phyloP scores from a whole-genome alignment of 2,329 filamentous ascomycete genomes.

The Xylariaceae sp. region DNA sequence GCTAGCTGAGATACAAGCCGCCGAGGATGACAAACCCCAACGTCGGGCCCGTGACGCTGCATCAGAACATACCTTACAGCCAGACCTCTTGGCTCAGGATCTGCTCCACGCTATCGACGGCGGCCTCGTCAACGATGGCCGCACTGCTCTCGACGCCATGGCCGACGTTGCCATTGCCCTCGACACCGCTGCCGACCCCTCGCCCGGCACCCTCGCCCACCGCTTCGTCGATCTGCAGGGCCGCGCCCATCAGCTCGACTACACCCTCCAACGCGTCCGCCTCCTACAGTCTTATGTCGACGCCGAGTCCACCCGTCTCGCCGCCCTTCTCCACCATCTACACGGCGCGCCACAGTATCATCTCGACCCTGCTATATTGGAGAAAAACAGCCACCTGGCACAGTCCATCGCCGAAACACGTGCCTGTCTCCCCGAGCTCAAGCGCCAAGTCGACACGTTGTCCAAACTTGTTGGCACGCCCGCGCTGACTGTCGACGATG shows the following conservation, averaged over 20 bases:
- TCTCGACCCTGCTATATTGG: slow-evolving; percentile 55
- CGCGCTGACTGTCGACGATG: slow-evolving; percentile 47
- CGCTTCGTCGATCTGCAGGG: slow-evolving; percentile 54
- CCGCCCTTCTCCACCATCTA: slow-evolving; percentile 40
- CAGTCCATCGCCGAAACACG: slow-evolving; percentile 65
- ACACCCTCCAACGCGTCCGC: slow-evolving; percentile 51
- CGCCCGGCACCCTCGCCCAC: slow-evolving; percentile 37
- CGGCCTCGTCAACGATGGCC: slow-evolving; percentile 52
- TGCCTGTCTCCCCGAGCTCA: slow-evolving; percentile 64
- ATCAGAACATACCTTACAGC: slow-evolving; percentile 14
- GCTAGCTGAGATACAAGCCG: slow-evolving; percentile 45
- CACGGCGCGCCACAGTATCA: slow-evolving; percentile 42
- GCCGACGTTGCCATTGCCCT: slow-evolving; percentile 48
- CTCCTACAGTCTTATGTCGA: slow-evolving; percentile 55
- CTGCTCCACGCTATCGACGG: slow-evolving; percentile 53
- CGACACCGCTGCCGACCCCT: slow-evolving; percentile 39
- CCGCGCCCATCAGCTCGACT: slow-evolving; percentile 50
- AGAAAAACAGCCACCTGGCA: slow-evolving; percentile 70
- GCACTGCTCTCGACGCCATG: slow-evolving; percentile 53
- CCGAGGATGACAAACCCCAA: slow-evolving; percentile 24
- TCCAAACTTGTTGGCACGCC: slow-evolving; percentile 29
- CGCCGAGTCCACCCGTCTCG: slow-evolving; percentile 42
- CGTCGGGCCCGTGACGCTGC: not conserved
- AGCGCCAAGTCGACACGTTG: slow-evolving; percentile 47
- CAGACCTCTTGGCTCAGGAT: slow-evolving; percentile 30